Percentiles rank a stretch among this genome's conserved stretches.
Conservation (phyloP, 192 early-diverging fungal genomes). For the Ambispora gerdemannii region DNA sequence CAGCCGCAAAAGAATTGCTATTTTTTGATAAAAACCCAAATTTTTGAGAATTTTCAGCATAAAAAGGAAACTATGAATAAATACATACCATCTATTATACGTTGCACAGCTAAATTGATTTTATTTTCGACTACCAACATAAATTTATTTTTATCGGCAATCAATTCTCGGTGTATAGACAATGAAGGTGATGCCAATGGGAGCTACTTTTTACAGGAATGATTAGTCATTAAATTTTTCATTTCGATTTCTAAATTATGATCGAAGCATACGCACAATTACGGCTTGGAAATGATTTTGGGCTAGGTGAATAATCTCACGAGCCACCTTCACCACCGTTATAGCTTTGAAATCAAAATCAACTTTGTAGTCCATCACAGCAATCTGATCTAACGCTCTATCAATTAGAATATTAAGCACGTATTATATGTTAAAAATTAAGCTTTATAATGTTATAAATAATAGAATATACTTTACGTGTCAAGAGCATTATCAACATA, state of each 20-base stretch:
- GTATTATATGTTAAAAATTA: too few species aligned
- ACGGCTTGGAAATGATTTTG: slow-evolving; percentile 79
- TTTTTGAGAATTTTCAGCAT: not conserved
- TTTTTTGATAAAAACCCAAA: slow-evolving; percentile 3
- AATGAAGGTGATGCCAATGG: slow-evolving; percentile 65
- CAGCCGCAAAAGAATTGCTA: slow-evolving; percentile 72
- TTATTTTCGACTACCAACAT: slow-evolving; percentile 78
- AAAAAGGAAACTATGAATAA: not conserved
- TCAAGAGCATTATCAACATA: slow-evolving; percentile 86
- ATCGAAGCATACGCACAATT: slow-evolving; percentile 67
- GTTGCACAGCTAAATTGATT: slow-evolving; percentile 74
- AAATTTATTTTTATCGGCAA: slow-evolving; percentile 84
- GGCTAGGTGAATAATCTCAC: slow-evolving; percentile 69
- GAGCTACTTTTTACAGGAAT: too few species aligned
- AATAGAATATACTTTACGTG: slow-evolving; percentile 41
- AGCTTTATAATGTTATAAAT: too few species aligned
- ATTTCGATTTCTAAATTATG: too few species aligned
- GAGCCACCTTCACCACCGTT: slow-evolving; percentile 59
- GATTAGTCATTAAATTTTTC: too few species aligned
- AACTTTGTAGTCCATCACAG: slow-evolving; percentile 51
- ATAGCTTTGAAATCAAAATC: slow-evolving; percentile 69
- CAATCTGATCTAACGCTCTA: slow-evolving; percentile 65
- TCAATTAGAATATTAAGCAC: too few species aligned
- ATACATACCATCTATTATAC: slow-evolving; percentile 61
- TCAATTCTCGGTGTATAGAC: slow-evolving; percentile 80